These are phyloP conservation scores for Microcyclospora tardicrescens DNA, from an alignment of 2,329 filamentous ascomycete species.

Conservation along the genomic window DNA sequence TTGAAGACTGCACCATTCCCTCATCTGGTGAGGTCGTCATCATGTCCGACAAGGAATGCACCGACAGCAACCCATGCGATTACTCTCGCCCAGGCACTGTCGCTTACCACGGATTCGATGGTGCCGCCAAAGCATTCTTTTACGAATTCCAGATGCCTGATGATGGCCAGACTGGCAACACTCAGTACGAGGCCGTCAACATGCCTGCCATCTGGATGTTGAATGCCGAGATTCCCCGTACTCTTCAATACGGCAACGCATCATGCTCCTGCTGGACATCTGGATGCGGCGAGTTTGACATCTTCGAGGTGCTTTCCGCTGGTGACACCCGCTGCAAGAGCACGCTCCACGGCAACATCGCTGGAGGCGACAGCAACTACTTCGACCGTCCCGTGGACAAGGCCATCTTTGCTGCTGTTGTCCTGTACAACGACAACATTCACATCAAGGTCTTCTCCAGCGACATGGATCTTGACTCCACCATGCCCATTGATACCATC, in stretches of 20 bases:
- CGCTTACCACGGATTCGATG: conserved; percentile 53
- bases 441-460: conserved; percentile 41
- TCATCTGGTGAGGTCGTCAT: conserved; percentile 40
- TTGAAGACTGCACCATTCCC: conserved; percentile 37
- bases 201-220: conserved; percentile 67
- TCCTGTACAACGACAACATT: conserved; percentile 44
- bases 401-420: conserved; percentile 51
- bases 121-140: conserved; percentile 58
- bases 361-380: conserved; percentile 57
- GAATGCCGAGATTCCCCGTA: conserved; percentile 59
- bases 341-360: conserved; percentile 51
- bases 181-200: conserved; percentile 33
- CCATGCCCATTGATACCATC: conserved; percentile 24
- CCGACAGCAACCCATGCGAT: conserved; percentile 27
- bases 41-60: conserved; percentile 39
- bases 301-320: conserved; percentile 55
- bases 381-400: conserved; percentile 50
- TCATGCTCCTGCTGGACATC: conserved; percentile 59
- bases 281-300: conserved; percentile 63
- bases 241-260: conserved; percentile 50
- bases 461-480: conserved; percentile 24
- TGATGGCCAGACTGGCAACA: conserved; percentile 30
- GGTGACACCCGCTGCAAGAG: conserved; percentile 57
- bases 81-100: conserved; percentile 24
- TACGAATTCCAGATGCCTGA: conserved; percentile 62